Conservation (phyloP, 164 flowering plant genomes). For the Umbellularia californica region DNA sequence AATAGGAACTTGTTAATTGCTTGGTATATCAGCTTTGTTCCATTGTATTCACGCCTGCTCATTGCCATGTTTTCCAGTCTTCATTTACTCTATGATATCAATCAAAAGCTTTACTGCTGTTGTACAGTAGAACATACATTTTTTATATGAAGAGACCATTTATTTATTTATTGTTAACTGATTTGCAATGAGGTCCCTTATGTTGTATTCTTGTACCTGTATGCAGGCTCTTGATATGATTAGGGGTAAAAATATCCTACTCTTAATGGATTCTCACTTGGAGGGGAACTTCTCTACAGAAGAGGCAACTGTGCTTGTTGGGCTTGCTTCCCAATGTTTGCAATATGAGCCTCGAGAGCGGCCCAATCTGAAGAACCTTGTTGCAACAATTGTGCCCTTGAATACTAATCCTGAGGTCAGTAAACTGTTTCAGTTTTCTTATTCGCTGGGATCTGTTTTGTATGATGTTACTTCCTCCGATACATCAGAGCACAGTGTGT, state of each 20-base stretch:
- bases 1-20: too few species aligned
- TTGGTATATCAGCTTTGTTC: background rate
- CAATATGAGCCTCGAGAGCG: slow-evolving; percentile 96
- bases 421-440: slow-evolving; percentile 1
- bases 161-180: background rate
- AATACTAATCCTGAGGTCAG: slow-evolving; percentile 77
- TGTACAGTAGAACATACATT: background rate
- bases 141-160: background rate
- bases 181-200: background rate
- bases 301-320: slow-evolving; percentile 79
- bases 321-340: slow-evolving; percentile 85
- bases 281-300: slow-evolving; percentile 91
- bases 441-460: background rate
- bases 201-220: background rate
- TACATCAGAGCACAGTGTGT: too few species aligned
- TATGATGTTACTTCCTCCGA: too few species aligned
- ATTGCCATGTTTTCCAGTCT: background rate
- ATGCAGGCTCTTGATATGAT: slow-evolving; percentile 96
- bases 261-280: slow-evolving; percentile 93
- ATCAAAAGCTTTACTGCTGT: background rate
- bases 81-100: background rate
- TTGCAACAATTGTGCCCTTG: slow-evolving; percentile 66
- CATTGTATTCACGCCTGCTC: background rate
- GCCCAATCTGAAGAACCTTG: slow-evolving; percentile 69
- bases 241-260: slow-evolving; percentile 72